Conservation (phyloP, 768 basidiomycete species). For the Hemileccinum impolitum region DNA sequence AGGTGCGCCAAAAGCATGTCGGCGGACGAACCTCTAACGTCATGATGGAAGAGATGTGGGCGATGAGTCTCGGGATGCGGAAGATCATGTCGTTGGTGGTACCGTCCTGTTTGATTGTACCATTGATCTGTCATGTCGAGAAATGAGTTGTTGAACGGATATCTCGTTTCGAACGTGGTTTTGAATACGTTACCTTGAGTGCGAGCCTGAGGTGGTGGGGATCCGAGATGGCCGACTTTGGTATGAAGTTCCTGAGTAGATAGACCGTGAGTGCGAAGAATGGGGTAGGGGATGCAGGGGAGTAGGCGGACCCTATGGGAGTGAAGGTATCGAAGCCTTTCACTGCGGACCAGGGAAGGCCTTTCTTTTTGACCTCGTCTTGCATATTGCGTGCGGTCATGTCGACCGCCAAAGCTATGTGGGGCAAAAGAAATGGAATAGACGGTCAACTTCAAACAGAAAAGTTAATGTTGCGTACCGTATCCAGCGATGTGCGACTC, state of each 20-base stretch:
- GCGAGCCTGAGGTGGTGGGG: conserved; percentile 73
- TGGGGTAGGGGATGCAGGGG: not conserved
- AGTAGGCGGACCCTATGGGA: conserved; percentile 66
- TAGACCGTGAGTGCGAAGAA: conserved; percentile 1
- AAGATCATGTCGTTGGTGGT: conserved; percentile 90
- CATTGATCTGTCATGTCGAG: conserved; percentile 73
- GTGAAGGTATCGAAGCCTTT: conserved; percentile 98
- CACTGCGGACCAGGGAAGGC: conserved; percentile 95
- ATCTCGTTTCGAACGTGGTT: not conserved
- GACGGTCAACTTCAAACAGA: not conserved
- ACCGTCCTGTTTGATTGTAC: conserved; percentile 77
- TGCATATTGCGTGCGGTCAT: conserved; percentile 97
- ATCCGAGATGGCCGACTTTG: conserved; percentile 63
- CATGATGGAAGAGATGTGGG: conserved; percentile 95
- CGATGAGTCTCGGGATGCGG: conserved; percentile 80
- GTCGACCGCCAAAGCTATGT: conserved; percentile 84
- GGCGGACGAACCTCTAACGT: conserved; percentile 69
- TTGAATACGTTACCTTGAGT: conserved; percentile 53
- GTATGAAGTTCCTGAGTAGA: conserved; percentile 66
- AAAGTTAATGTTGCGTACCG: conserved; percentile 44
- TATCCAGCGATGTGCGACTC: conserved; percentile 87
- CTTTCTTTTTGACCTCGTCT: conserved; percentile 85
- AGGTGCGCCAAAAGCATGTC: not conserved
- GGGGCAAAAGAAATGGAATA: too few species aligned
- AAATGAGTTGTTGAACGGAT: not conserved